phyloP scores from a whole-genome alignment of 495 filamentous ascomycete genomes.

The Parachaetomium inaequale region DNA sequence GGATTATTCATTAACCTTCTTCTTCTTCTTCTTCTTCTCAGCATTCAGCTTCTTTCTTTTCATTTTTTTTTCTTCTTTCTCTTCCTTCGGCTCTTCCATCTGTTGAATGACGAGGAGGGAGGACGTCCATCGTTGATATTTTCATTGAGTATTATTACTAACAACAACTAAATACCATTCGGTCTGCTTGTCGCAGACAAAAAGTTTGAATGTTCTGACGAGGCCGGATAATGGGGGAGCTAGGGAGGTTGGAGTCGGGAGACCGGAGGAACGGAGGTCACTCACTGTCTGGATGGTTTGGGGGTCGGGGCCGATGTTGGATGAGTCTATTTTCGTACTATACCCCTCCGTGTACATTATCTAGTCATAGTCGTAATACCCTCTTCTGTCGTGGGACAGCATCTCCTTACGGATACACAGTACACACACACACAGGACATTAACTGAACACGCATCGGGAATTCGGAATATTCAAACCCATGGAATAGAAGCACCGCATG shows the following conservation, averaged over 20 bases:
- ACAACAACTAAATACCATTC: not conserved
- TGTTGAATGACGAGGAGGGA: not conserved
- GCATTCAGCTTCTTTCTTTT: not conserved
- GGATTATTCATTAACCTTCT: slow-evolving; percentile 7
- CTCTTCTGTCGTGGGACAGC: slow-evolving; percentile 1
- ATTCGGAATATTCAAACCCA: not conserved
- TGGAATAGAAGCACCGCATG: not conserved
- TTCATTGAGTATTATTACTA: not conserved
- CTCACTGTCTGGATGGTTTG: not conserved
- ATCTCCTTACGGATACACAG: too few relatives aligned
- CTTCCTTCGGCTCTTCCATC: not conserved
- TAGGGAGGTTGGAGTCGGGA: not conserved
- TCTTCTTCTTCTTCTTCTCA: not conserved
- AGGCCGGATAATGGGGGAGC: not conserved
- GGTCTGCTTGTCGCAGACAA: not conserved
- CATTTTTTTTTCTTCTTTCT: not conserved
- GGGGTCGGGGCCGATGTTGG: not conserved
- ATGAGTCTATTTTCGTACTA: slow-evolving; percentile 6
- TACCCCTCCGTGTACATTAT: slow-evolving; percentile 1
- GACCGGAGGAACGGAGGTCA: too few relatives aligned
- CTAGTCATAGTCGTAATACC: slow-evolving; percentile 9
- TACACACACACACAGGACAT: not conserved
- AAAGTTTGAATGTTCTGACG: not conserved
- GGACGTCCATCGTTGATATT: not conserved
- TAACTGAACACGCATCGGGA: not conserved